Evolutionary conservation across 371 early-diverging fungal genomes (phyloP), one percentile per base, ranked within the genome.

Genomic region (Saksenaea vasiformis): DNA sequence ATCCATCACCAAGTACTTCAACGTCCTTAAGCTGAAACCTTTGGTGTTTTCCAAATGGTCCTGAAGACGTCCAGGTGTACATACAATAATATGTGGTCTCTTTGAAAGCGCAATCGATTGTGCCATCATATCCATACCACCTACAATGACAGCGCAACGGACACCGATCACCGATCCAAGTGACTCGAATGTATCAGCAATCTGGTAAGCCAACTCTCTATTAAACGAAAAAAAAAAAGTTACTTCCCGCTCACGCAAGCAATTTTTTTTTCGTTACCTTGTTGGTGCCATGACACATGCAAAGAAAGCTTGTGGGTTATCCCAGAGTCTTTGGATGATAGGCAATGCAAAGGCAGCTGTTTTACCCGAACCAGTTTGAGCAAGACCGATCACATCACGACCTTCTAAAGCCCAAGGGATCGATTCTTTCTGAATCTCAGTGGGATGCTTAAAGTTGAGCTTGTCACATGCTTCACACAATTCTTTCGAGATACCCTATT

Each of bases 11-110:
- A 98, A 74, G 68, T 92, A 97, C 76, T 96, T 94, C 22, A 98
- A 74, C 19, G 83, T 86, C 55, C 90, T 85, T 72, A 98, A 76
- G 51, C 84, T 93, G 73, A 95, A 96, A 37, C 96, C 96, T 69
- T 97, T 98, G n/a, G 99, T 98, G 75, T 98, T 97, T 78, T 96
- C 94, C 65, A 98, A 77, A 73, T 98, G 96, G 76, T 99, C 99
- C 68, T 94, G 91, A 64, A 99, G 77, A 68, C 99, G 90, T 15
- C 99, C 99, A 1, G 99, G 99, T 5, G 99, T 99, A 69, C 94
- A 94, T 17, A 99, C 92, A 55, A 99, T 77, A 37, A 98, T 82
- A 70, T 99, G 98, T 5, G 98, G 98, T 58, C 95, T 91, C 64
- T 93, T 96, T n/a, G 93, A 90, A 14, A 99, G 81, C 5, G 93